Base-by-base conservation (phyloP, 345 rosid genomes). In the Bruguiera parviflora region DNA sequence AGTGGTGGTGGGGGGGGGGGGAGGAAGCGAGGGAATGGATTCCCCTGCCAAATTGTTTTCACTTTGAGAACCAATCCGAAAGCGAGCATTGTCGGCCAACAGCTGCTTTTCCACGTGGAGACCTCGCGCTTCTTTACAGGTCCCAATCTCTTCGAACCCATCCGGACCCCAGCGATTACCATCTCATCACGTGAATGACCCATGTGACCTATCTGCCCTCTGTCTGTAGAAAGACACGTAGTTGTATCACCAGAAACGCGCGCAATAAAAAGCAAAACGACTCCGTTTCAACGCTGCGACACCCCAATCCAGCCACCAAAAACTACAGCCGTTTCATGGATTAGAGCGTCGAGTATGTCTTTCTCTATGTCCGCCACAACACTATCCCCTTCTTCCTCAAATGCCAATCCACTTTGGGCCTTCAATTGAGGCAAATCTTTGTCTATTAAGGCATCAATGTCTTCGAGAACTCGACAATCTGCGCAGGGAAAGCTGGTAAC, bases 401-500 rank as follows among this genome's bases (percentile, higher is more conserved):
- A 73, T 1, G 76, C 66, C 67, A 58, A 55, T 10, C 25, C 67
- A 35, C 19, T 24, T 22, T 64, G 78, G 6, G 22, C 2, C 77
- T 67, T 77, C 81, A 13, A 39, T 80, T 20, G 77, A 35, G 78
- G 75, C 61, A 88, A 65, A 33, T 91, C 97, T 47, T 53, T 83
- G 69, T 75, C 89, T 24, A 91, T 76, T 19, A 91, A 70, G 4
- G 72, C 82, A 28, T 91, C 94, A 15, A 91, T 87, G 63, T 88
- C 94, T 52, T 87, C 92, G 7, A 91, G 85, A 33, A 85, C 87
- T 3, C 66, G 81, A 55, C 97, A 91, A 33, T 87, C 81, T 0
- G 85, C 79, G 18, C 71, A 49, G 15, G 90, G 90, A 21, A 79
- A 87, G 75, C 76, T 55, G 21, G 69, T 53, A 20, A 91, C 72